Base-by-base conservation (phyloP, 306 rosid genomes). In the Trifolium pratense region DNA sequence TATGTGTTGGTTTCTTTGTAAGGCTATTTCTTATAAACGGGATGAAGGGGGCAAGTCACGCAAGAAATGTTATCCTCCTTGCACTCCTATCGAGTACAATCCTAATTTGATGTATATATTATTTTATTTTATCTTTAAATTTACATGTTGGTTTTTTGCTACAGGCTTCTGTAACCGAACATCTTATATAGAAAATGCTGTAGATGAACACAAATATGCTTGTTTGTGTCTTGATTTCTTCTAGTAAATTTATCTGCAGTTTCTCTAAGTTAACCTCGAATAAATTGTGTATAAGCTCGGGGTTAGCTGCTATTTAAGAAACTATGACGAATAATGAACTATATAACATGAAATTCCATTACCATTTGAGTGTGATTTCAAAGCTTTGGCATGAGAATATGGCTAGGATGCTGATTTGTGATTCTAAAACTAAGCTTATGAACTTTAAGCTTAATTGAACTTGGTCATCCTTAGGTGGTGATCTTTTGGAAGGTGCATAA, bases 91-190 rank as follows among this genome's bases (percentile, higher is more conserved):
- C 66, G 76, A 49, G 49, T 56, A 53, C 73, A 52, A 52, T 36
- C 76, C 71, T 75, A 55, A 75, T 74, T 82, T 59, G 34, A 78
- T 86, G 89, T 86, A 83, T 61, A 85, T 86, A 86, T 59, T 75
- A 36, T 36, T 8, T 36, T 21, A 21, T 65, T 75, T 73, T 66
- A 16, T 74, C 51, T 40, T 45, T 57, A 55, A 62, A 67, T 73
- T 78, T 56, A 43, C 16, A 60, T 45, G 5, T 45, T 65, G 78
- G 73, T 66, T 70, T 77, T 77, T 58, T 84, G 83, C 85, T 39
- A 69, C 69, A 45, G 71, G 75, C 81, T 67, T 82, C 60, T 85
- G 83, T 85, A 73, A 75, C 85, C 66, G 74, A 75, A 70, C 68
- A 51, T 73, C 48, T 5, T 68, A 59, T 69, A 79, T 59, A 6